A percentile compares a stretch with the other conserved stretches of the same genome.
phyloP scores from a whole-genome alignment of 1,284 basidiomycete genomes.

The Coniophora puteana region DNA sequence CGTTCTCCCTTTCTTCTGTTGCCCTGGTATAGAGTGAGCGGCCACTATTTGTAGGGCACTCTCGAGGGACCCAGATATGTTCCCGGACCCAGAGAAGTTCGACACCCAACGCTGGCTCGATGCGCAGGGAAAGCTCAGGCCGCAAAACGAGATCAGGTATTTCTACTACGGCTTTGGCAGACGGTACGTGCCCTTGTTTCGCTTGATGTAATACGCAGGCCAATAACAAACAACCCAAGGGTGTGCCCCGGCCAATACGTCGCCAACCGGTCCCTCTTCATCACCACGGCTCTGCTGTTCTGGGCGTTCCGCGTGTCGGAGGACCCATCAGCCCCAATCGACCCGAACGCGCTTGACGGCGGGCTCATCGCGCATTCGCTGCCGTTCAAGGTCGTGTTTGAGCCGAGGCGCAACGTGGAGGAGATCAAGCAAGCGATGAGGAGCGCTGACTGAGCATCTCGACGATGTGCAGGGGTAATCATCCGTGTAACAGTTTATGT shows the following conservation, averaged over 20 bases:
- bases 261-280: slow-evolving; percentile 12
- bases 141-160: slow-evolving; percentile 10
- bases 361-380: not conserved
- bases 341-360: slow-evolving; percentile 10
- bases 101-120: slow-evolving; percentile 13
- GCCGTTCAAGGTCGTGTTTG: slow-evolving; percentile 8
- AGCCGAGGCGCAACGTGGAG: slow-evolving; percentile 7
- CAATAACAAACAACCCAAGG: slow-evolving; percentile 5
- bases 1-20: not conserved
- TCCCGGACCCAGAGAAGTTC: slow-evolving; percentile 17
- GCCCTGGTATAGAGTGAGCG: not conserved
- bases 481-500: too few relatives aligned
- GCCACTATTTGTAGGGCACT: slow-evolving; percentile 11
- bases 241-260: slow-evolving; percentile 15
- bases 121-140: slow-evolving; percentile 7
- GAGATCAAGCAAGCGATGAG: slow-evolving; percentile 8
- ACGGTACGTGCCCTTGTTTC: slow-evolving; percentile 5
- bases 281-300: slow-evolving; percentile 8
- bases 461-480: too few relatives aligned
- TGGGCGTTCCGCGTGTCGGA: slow-evolving; percentile 14
- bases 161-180: slow-evolving; percentile 13
- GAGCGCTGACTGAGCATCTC: too few relatives aligned
- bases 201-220: not conserved
- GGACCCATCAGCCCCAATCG: slow-evolving; percentile 7
- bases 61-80: slow-evolving; percentile 16